Evolutionary conservation across 208 protist genomes (phyloP), one percentile per base, ranked within the genome.

Genomic region (Jaenimonas drosophilae): DNA sequence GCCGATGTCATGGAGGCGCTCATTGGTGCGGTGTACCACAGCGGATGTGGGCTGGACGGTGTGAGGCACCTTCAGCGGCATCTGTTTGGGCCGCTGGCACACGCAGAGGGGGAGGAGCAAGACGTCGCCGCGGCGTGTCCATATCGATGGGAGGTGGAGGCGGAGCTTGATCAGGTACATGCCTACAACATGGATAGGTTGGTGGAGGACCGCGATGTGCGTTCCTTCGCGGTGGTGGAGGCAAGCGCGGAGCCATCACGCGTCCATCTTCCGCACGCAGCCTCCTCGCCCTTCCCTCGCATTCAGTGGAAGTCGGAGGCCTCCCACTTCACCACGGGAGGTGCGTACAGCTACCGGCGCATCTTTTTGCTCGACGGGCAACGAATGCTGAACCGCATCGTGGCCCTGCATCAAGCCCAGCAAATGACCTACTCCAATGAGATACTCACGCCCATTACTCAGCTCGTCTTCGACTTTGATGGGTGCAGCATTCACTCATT

Each of bases 1-100:
- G 78, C 70, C 6, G 78, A 88, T 32, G 65, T 88, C 24, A 58
- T 88, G 39, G 78, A 88, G 48, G 70, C 63, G 2, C 52, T 88
- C 39, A 24, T 88, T 20, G 74, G 78, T 6, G 73, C 71, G 7
- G 70, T 66, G 23, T 83, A 81, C 54, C 39, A 38, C 27, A 65
- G 58, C 29, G 37, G 41, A 0, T 29, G 54, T 36, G 70, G 72
- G 2, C 40, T 87, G 17, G 70, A 79, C 43, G 31, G 44, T 11
- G 43, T 87, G 25, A 68, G 77, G 0, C 26, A 33, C 14, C 29
- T 79, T 29, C 44, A 82, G 28, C 49, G 48, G 7, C 47, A 51
- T 9, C 64, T 80, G 28, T 86, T 81, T 32, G 47, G 34, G 9
- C 59, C 44, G 5, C 53, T 86, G 2, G 56, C 64, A 2, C 17